Conservation (phyloP, 768 basidiomycete species). For the Leccinum disarticulatum region DNA sequence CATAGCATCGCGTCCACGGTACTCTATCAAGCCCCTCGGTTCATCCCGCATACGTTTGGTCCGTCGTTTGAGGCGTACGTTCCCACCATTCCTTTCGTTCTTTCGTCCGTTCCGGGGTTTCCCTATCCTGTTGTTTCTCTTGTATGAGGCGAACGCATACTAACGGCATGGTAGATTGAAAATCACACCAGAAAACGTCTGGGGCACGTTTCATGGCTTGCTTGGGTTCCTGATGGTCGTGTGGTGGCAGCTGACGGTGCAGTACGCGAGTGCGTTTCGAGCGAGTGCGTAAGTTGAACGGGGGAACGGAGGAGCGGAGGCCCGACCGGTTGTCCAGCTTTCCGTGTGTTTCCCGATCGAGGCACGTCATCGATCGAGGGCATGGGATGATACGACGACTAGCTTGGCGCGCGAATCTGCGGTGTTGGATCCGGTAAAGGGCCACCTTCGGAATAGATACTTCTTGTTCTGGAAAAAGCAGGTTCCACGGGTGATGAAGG, state of each 20-base stretch:
- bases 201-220: constrained; percentile 73
- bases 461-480: not conserved
- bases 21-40: constrained; percentile 73
- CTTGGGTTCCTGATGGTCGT: constrained; percentile 68
- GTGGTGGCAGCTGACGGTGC: constrained; percentile 83
- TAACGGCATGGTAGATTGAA: constrained; percentile 26
- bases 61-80: constrained; percentile 58
- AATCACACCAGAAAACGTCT: constrained; percentile 68
- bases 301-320: not conserved
- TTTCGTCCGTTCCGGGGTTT: not conserved
- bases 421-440: not conserved
- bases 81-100: not conserved
- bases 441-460: not conserved
- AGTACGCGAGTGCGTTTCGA: constrained; percentile 43
- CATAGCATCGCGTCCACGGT: constrained; percentile 73
- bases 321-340: not conserved
- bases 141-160: not conserved
- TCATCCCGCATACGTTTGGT: constrained; percentile 76
- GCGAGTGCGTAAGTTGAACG: constrained; percentile 1
- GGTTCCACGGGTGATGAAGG: not conserved
- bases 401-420: not conserved
- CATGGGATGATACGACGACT: not conserved
- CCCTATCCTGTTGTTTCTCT: too few relatives aligned
- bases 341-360: not conserved
- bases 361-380: not conserved